Conservation (phyloP, 2,329 filamentous ascomycete species). For the Stemphylium lycopersici region DNA sequence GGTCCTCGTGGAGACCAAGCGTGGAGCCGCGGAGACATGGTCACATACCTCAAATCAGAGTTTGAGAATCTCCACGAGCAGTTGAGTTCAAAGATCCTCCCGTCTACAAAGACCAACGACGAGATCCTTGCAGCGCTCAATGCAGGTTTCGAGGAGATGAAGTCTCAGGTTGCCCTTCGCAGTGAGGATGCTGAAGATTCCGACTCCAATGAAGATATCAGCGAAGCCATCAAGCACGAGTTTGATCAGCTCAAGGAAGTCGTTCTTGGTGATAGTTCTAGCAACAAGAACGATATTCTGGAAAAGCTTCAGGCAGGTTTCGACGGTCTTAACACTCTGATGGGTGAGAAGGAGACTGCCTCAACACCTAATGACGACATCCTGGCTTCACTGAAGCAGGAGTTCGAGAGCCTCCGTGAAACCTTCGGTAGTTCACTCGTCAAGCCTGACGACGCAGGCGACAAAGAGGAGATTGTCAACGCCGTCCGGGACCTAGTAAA, state of each 20-base stretch:
- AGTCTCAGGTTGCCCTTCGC: constrained; percentile 48
- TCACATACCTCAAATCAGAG: constrained; percentile 60
- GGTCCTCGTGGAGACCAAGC: constrained; percentile 52
- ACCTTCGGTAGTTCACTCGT: constrained; percentile 61
- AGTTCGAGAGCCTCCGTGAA: constrained; percentile 67
- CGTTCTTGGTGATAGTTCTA: constrained; percentile 66
- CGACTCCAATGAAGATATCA: constrained; percentile 54
- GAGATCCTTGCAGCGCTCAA: constrained; percentile 50
- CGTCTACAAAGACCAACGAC: constrained; percentile 41
- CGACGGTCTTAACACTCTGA: constrained; percentile 54
- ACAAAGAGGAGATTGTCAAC: constrained; percentile 73
- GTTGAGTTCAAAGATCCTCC: constrained; percentile 56
- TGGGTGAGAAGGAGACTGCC: constrained; percentile 44
- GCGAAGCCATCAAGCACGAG: constrained; percentile 78
- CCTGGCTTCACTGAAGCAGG: constrained; percentile 60
- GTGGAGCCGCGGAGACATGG: constrained; percentile 52
- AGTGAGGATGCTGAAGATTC: constrained; percentile 46
- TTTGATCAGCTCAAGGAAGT: constrained; percentile 82
- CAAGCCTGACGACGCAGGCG: constrained; percentile 52
- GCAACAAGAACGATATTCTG: constrained; percentile 66
- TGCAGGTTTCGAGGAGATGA: constrained; percentile 50
- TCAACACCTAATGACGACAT: constrained; percentile 52
- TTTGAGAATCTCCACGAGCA: constrained; percentile 67
- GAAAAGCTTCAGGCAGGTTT: constrained; percentile 63
- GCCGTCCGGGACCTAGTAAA: constrained; percentile 62